Evolutionary conservation across 495 filamentous ascomycete species (phyloP), one percentile per base, ranked within the genome.

Genomic region (Talaromyces ruber): DNA sequence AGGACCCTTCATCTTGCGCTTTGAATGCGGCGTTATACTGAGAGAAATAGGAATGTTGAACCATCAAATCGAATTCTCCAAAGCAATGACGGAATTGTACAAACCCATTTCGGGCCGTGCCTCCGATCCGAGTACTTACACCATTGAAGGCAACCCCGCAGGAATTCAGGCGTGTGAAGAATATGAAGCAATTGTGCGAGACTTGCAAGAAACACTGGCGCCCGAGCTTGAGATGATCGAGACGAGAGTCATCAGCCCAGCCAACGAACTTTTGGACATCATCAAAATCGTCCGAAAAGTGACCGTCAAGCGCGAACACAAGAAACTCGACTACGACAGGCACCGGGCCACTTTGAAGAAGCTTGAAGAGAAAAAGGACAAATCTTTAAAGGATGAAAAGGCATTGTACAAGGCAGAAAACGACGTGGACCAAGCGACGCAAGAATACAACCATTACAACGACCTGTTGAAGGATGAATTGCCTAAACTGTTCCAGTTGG

Each of bases 151-250:
- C 50, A 97, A 97, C 68, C 82, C 87, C n/a, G 94, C 95, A 70
- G 94, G 94, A 25, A 98, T 99, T 67, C 79, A 84, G 63, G 94
- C 94, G 25, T 99, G 95, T 73, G 92, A 97, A 72, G 92, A 99
- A 74, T 99, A 98, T 74, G 91, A 98, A 77, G 80, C 77, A 14
- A 91, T 98, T 62, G 93, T 98, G 58, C 84, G 86, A 61, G 95
- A 98, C 61, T 79, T 99, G 50, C 91, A 96, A 71, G 89, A 89
- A 50, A 92, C 90, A 0, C 79, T 99, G 32, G 81, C 85, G 28
- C 94, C 94, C 3, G 94, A 99, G 74, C 81, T 98, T 59, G 94
- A 99, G 73, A 95, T 98, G 92, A 98, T 99, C 66, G 91, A 98
- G 67, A 88, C 82, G 59, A 83, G 94, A 65, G 85, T 99, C 21